Evolutionary conservation across 371 early-diverging fungal genomes (phyloP).

Genomic region (Apophysomyces sp.): DNA sequence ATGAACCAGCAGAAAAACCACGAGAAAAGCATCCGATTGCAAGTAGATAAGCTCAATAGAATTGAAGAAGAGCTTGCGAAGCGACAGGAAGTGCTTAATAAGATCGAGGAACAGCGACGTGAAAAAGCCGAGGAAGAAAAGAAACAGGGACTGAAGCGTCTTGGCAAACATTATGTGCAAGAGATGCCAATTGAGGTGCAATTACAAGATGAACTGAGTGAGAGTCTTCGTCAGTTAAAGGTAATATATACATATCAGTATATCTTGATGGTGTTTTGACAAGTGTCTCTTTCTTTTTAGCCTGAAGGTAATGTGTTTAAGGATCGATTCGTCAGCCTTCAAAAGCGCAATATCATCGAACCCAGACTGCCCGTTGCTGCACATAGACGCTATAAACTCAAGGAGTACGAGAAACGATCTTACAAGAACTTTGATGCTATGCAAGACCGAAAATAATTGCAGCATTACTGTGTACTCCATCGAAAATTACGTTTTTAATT

Average conservation of each 20-base stretch:
- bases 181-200: constrained; percentile 57
- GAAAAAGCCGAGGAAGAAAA: constrained; percentile 39
- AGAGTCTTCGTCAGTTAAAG: constrained; percentile 57
- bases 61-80: constrained; percentile 47
- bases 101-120: constrained; percentile 40
- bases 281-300: constrained; percentile 30
- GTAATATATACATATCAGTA: constrained; percentile 18
- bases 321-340: constrained; percentile 81
- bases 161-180: constrained; percentile 48
- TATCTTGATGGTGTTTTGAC: background rate
- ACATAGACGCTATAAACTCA: constrained; percentile 45
- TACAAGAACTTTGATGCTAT: constrained; percentile 43
- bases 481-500: background rate
- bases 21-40: constrained; percentile 55
- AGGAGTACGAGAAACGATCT: constrained; percentile 60
- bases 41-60: constrained; percentile 50
- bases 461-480: background rate
- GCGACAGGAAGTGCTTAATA: constrained; percentile 33
- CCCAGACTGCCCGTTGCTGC: constrained; percentile 63
- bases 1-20: constrained; percentile 32
- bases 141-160: constrained; percentile 45
- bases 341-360: constrained; percentile 88
- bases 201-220: constrained; percentile 58
- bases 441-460: constrained; percentile 11
- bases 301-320: constrained; percentile 87